Evolutionary conservation across 2,329 filamentous ascomycete species (phyloP), one percentile per base, ranked within the genome.

Genomic region (Pyrenophora seminiperda): DNA sequence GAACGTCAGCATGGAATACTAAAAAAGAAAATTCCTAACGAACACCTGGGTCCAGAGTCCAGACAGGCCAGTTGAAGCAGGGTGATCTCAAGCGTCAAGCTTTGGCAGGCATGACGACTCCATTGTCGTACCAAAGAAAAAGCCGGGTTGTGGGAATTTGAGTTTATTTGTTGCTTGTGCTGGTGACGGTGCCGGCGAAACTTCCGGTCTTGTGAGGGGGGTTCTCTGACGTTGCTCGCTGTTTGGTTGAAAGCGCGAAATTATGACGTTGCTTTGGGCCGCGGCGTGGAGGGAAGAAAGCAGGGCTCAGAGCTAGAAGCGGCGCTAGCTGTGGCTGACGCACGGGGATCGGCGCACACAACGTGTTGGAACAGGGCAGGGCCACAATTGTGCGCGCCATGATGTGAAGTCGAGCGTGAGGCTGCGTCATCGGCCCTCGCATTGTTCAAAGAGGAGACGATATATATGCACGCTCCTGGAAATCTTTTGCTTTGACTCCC

Each of bases 391-490:
- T 34, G 41, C 47, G 29, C 13, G 24, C 17, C 14, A 15, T 41
- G 27, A 43, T 41, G 49, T 38, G 33, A 42, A 27, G 45, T 41
- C n/a, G 17, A 52, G 38, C 17, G 40, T 31, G 33, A 38, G 31
- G 24, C 47, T 53, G 50, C 50, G 50, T 53, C 50, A 53, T 53
- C 47, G 50, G 31, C 43, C 17, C 3, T 24, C 29, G 5, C 20
- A 41, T 39, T 20, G 27, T 39, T 33, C 14, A 30, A 15, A 45
- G 29, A 31, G 31, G 31, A 41, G 36, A 41, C 19, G 15, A 24
- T 24, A 53, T 53, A 53, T 50, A 52, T 44, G 34, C 39, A 27
- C 37, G 29, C 19, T 39, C 33, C 40, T 34, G 29, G 32, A 19
- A 11, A 17, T 17, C 5, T 10, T 22, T 13, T n/a, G n/a, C 14